Conservation (phyloP, 805 yeast genomes). For the Isabelozyma heimii region DNA sequence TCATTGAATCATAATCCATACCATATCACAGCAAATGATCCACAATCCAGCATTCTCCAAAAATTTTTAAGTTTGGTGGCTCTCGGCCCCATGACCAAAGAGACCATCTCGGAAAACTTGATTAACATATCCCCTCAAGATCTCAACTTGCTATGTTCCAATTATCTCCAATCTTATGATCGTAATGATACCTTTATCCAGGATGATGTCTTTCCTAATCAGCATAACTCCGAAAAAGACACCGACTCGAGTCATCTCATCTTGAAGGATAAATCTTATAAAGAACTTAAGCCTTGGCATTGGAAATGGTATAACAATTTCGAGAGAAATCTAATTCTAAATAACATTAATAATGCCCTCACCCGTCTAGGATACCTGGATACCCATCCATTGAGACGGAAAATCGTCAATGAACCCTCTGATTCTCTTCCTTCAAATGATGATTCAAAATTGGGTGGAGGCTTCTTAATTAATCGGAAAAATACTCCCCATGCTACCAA, state of each 20-base stretch:
- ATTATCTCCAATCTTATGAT: constrained; percentile 29
- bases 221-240: neutral
- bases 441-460: neutral
- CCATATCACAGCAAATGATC: neutral
- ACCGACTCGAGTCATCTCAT: constrained; percentile 12
- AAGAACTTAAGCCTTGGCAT: constrained; percentile 37
- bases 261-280: constrained; percentile 40
- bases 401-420: constrained; percentile 16
- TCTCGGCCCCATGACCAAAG: constrained; percentile 42
- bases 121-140: constrained; percentile 7
- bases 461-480: neutral
- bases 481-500: neutral
- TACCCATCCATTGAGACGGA: constrained; percentile 41
- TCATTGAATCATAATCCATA: neutral
- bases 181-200: constrained; percentile 29
- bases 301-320: constrained; percentile 29
- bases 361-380: constrained; percentile 41
- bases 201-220: constrained; percentile 27
- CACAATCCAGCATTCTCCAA: neutral
- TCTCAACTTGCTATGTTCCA: constrained; percentile 5
- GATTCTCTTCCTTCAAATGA: constrained; percentile 1
- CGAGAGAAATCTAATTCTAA: constrained; percentile 29
- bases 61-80: constrained; percentile 47
- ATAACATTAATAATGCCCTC: constrained; percentile 36
- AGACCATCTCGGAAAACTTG: constrained; percentile 20